These are phyloP conservation scores for Nidularia pulvinata DNA, from an alignment of 768 basidiomycete species.

Conservation along the genomic window DNA sequence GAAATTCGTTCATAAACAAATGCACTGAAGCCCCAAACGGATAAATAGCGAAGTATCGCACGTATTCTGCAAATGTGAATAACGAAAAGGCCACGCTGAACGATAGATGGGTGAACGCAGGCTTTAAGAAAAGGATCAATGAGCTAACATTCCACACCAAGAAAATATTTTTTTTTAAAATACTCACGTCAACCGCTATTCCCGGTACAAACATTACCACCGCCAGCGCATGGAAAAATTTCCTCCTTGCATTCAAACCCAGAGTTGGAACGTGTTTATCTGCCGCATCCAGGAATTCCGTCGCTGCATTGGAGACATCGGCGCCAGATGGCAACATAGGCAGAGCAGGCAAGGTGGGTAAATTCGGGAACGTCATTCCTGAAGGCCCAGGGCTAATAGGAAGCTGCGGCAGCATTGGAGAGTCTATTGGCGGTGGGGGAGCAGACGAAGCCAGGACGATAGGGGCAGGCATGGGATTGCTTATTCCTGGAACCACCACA, in stretches of 20 bases:
- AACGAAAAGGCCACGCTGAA: slow-evolving; percentile 95
- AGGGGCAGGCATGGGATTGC: slow-evolving; percentile 10
- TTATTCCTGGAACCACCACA: slow-evolving; percentile 20
- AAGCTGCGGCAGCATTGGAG: slow-evolving; percentile 1
- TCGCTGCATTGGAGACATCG: slow-evolving; percentile 53
- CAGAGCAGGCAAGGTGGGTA: slow-evolving; percentile 42
- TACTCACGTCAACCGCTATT: slow-evolving; percentile 85
- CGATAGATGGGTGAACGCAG: slow-evolving; percentile 93
- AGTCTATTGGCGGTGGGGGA: slow-evolving; percentile 3
- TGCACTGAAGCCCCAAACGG: slow-evolving; percentile 94
- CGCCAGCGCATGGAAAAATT: slow-evolving; percentile 96
- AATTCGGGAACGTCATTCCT: slow-evolving; percentile 47
- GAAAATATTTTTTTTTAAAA: slow-evolving; percentile 4
- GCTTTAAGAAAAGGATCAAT: slow-evolving; percentile 45
- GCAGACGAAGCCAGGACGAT: slow-evolving; percentile 1
- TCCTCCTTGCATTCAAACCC: slow-evolving; percentile 88
- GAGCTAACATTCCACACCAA: slow-evolving; percentile 3
- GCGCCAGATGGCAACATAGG: slow-evolving; percentile 47
- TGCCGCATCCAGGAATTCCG: slow-evolving; percentile 77
- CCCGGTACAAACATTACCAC: slow-evolving; percentile 98
- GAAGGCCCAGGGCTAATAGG: slow-evolving; percentile 18
- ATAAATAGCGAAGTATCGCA: slow-evolving; percentile 98
- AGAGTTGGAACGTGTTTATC: slow-evolving; percentile 91
- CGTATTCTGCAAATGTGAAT: slow-evolving; percentile 96
- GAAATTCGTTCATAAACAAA: slow-evolving; percentile 96